These are phyloP conservation scores for Beauveria pseudobassiana DNA, from an alignment of 2,329 filamentous ascomycete genomes.

Conservation along the genomic window DNA sequence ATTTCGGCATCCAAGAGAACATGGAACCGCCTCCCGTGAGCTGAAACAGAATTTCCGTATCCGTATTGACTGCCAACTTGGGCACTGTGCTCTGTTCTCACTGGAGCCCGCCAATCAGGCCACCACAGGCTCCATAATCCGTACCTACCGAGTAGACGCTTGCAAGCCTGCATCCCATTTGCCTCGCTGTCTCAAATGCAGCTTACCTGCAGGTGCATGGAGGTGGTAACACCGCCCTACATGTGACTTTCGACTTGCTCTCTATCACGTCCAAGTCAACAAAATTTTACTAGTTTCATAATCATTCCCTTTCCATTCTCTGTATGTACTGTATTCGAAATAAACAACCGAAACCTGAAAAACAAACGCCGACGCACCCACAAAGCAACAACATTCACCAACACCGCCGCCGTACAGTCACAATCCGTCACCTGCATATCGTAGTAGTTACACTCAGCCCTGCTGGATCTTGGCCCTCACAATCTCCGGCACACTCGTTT, in stretches of 20 bases:
- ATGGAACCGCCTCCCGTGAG: too few species aligned
- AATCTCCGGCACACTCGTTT: slow-evolving; percentile 45
- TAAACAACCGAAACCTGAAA: neutral
- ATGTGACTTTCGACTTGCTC: neutral
- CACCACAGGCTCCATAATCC: too few species aligned
- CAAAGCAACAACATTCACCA: too few species aligned
- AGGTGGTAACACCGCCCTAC: neutral
- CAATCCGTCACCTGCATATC: neutral
- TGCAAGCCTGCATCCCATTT: too few species aligned
- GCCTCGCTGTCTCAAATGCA: neutral
- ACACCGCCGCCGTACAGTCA: neutral
- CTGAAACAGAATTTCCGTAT: too few species aligned
- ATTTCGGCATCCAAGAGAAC: too few species aligned
- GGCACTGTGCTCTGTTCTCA: too few species aligned
- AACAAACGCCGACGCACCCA: neutral
- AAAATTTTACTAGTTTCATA: neutral
- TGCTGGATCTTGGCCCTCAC: slow-evolving; percentile 5
- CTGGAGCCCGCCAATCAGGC: too few species aligned
- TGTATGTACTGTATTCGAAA: neutral
- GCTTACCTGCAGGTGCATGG: neutral
- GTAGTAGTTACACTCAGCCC: neutral
- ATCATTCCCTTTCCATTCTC: neutral
- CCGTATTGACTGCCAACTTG: too few species aligned
- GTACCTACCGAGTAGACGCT: too few species aligned
- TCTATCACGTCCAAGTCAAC: neutral